A percentile compares a stretch with the other conserved stretches of the same genome.
phyloP scores from a whole-genome alignment of 306 rosid species.

The Senna tora region DNA sequence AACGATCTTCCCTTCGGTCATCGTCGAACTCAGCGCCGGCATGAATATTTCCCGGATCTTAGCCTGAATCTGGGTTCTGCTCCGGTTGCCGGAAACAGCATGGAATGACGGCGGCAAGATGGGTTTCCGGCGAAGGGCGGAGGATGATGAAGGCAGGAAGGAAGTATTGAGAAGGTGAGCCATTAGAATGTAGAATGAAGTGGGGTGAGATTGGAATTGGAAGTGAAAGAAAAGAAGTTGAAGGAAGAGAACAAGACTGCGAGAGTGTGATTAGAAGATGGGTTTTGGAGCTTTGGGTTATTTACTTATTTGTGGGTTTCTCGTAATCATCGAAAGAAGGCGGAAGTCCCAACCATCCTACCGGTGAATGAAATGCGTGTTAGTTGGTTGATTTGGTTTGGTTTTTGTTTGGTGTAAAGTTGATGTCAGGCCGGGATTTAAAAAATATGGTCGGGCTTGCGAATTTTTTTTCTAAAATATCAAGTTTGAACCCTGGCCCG shows the following conservation, averaged over 20 bases:
- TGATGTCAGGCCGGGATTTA: too few species aligned
- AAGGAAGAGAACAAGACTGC: neutral
- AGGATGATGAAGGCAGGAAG: slow-evolving; percentile 54
- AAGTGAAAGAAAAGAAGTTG: neutral
- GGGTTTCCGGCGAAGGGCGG: slow-evolving; percentile 39
- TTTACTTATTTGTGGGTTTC: slow-evolving; percentile 24
- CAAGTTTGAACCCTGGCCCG: too few species aligned
- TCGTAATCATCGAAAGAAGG: slow-evolving; percentile 78
- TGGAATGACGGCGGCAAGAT: slow-evolving; percentile 8
- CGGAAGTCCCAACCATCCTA: slow-evolving; percentile 73
- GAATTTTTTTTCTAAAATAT: too few species aligned
- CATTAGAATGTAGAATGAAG: slow-evolving; percentile 45
- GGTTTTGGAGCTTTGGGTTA: neutral
- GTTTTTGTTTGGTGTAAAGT: neutral
- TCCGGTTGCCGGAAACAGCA: neutral
- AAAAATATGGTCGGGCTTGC: too few species aligned
- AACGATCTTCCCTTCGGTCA: slow-evolving; percentile 96
- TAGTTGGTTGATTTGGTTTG: neutral
- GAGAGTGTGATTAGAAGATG: neutral
- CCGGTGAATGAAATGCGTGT: slow-evolving; percentile 37
- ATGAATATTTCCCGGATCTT: slow-evolving; percentile 98
- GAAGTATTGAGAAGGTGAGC: slow-evolving; percentile 79
- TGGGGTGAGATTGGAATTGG: neutral
- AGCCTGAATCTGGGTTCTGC: slow-evolving; percentile 49
- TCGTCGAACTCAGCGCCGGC: slow-evolving; percentile 98